Conservation (phyloP, 257 asterid species). For the Gardenia jasminoides region DNA sequence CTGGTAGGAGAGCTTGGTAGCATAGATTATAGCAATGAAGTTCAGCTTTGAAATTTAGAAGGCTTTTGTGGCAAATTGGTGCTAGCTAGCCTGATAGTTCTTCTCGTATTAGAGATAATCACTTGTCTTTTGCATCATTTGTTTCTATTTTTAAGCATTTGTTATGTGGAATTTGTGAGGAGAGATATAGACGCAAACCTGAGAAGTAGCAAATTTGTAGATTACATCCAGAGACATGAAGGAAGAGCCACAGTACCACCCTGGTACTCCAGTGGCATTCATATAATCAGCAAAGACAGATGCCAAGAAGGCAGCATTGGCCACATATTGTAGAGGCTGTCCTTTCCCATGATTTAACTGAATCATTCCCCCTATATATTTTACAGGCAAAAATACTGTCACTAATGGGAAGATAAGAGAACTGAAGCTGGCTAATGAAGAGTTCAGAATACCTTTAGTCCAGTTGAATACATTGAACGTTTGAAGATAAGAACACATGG, state of each 20-base stretch:
- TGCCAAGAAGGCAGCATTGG: constrained; percentile 83
- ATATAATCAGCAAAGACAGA: constrained; percentile 80
- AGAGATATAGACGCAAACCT: constrained; percentile 36
- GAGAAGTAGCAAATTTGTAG: constrained; percentile 64
- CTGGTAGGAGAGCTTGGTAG: not conserved
- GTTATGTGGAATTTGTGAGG: not conserved
- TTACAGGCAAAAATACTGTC: not conserved
- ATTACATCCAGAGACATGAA: constrained; percentile 40
- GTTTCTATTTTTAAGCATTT: not conserved
- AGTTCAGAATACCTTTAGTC: constrained; percentile 49
- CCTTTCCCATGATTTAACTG: constrained; percentile 53
- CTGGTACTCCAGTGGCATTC: constrained; percentile 66
- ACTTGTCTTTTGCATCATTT: not conserved
- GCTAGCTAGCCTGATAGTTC: not conserved
- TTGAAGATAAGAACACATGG: constrained; percentile 76
- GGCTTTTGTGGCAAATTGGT: not conserved
- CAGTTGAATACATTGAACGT: constrained; percentile 66
- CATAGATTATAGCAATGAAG: not conserved
- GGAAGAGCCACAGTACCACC: constrained; percentile 65
- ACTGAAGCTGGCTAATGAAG: not conserved
- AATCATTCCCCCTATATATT: constrained; percentile 64
- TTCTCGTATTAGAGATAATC: not conserved
- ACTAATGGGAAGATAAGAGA: not conserved
- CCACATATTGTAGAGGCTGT: constrained; percentile 70
- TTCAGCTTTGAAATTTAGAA: not conserved